Evolutionary conservation across 768 basidiomycete genomes (phyloP).

Genomic region (Mycena floridula): DNA sequence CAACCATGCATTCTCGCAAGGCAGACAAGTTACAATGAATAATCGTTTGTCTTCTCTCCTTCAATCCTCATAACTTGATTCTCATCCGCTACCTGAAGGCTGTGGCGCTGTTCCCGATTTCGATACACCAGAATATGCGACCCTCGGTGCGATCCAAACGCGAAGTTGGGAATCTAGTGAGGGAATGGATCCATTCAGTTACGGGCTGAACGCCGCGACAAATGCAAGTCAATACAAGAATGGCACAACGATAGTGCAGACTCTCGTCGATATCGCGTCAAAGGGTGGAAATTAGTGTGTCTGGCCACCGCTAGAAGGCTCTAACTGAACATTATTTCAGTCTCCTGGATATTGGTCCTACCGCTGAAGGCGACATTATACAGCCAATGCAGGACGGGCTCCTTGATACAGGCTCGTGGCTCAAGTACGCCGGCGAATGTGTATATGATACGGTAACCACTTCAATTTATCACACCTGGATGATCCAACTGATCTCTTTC

Average conservation of each 20-base stretch:
- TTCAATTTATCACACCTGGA: not conserved
- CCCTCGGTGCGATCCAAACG: slow-evolving; percentile 39
- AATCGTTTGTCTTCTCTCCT: not conserved
- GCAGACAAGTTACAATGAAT: not conserved
- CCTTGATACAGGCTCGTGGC: slow-evolving; percentile 45
- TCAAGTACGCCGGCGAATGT: slow-evolving; percentile 42
- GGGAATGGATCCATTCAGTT: slow-evolving; percentile 50
- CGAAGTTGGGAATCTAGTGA: slow-evolving; percentile 53
- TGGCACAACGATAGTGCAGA: slow-evolving; percentile 34
- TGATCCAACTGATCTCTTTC: not conserved
- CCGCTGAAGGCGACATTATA: slow-evolving; percentile 48
- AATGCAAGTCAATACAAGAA: slow-evolving; percentile 39
- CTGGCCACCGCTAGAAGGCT: not conserved
- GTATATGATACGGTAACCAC: slow-evolving; percentile 44
- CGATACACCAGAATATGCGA: no score
- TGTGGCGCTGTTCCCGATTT: slow-evolving; percentile 47
- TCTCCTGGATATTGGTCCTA: slow-evolving; percentile 48
- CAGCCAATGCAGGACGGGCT: slow-evolving; percentile 40
- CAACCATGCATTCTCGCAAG: not conserved
- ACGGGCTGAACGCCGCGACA: slow-evolving; percentile 40
- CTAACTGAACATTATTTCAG: slow-evolving; percentile 16
- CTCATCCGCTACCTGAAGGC: slow-evolving; percentile 21
- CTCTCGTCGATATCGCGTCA: slow-evolving; percentile 54
- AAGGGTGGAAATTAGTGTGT: slow-evolving; percentile 59
- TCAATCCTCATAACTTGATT: not conserved